Base-by-base conservation (phyloP, 2,329 filamentous ascomycete species). In the Orbilia ellipsospora region DNA sequence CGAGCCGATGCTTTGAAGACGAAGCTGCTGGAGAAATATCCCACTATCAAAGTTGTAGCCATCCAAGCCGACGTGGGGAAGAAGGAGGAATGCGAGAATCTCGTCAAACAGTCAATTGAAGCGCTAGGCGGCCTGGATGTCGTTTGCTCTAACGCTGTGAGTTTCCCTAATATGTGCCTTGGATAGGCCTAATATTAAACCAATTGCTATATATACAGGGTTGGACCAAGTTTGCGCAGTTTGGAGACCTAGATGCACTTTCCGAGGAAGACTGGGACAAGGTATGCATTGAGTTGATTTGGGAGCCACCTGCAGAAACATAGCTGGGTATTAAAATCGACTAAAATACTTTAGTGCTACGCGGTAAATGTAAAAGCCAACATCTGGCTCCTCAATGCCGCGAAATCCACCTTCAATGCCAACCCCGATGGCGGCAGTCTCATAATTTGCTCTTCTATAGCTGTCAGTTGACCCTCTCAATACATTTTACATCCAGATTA, bases 111-210 rank as follows among this genome's bases (percentile, higher is more conserved):
- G 52, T 86, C 88, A 0, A 84, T 89, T 56, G 82, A 85, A 26
- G 82, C 82, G n/a, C 85, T 92, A 77, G 90, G 90, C 3, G 88
- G 89, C 0, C 81, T 95, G n/a, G 92, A 95, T 82, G 86, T 93
- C 48, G 84, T 95, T 54, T 88, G 94, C 79, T 91, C 90, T 1
- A 95, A 95, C 81, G 90, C 90, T 16, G 87, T 88, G 79, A 55
- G 84, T 81, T 12, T 23, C 20, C 16, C 65, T 28, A 28, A 31
- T 48, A 28, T 13, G 15, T 45, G 18, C 23, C 26, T 7, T n/a
- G 13, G 13, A 5, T 10, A 59, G 15, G 23, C 10, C 12, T 28
- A 40, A n/a, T 36, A 7, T 10, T 36, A 36, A 2, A 36, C 1
- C 1, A 36, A 36, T 36, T 36, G 8, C 2, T 36, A 13, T 23